Base-by-base conservation (phyloP, 139 green algal genomes). In the Coelastrella sp. region DNA sequence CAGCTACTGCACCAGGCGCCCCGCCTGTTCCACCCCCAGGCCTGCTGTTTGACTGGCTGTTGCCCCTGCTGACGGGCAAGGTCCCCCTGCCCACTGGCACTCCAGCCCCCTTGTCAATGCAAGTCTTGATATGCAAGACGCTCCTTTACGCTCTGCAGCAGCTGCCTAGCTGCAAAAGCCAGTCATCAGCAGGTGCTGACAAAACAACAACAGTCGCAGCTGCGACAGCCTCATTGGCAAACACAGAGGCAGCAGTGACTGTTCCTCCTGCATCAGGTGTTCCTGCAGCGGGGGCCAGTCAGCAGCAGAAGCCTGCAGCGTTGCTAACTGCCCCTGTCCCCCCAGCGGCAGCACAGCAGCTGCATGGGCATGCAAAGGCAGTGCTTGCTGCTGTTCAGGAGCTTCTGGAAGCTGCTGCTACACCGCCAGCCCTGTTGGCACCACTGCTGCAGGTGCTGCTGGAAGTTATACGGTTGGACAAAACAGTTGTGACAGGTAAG, bases 1-100 rank as follows among this genome's bases (percentile, higher is more conserved):
- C 60, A 20, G 81, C 81, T 47, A n/a, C 66, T 54, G 83, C 83
- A 80, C 20, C 83, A 88, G 77, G 61, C 23, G 75, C 4, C 4
- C 76, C 77, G 5, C 87, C 77, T 5, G 5, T 61, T 3, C 79
- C 78, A 5, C 87, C 87, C 6, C 22, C 77, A 4, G 65, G 47
- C 4, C 54, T 91, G 19, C 78, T 91, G 78, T 91, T 91, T 91
- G 87, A 91, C 78, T 91, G 87, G 87, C 56, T 91, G 78, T 66
- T 91, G 78, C 87, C 87, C 11, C 77, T 91, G 78, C 66, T 91
- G 20, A 86, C 77, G n/a, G 87, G 87, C 47, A 64, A 32, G 20
- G 64, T 90, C 7, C 85, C 74, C 3, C 85, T 90, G 47, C 73
- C 73, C 17, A 83, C 85, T 16, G 85, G 85, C 13, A 32, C 5